These are phyloP conservation scores for Prunus padus DNA, from an alignment of 306 rosid genomes.

Conservation along the genomic window DNA sequence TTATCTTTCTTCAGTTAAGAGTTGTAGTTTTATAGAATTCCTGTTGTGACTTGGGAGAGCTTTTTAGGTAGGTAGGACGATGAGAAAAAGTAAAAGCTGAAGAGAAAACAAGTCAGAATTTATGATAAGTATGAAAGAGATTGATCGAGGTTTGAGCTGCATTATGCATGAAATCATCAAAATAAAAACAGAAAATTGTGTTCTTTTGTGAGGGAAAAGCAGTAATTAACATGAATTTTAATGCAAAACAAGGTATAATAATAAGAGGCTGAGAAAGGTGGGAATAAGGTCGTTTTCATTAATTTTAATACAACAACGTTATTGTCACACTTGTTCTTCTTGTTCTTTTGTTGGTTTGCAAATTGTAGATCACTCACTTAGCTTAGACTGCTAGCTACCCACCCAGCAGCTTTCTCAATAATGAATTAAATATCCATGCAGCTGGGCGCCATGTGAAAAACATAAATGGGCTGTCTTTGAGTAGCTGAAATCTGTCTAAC, in stretches of 20 bases:
- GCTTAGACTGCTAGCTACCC: too few relatives aligned
- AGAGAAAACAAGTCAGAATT: neutral
- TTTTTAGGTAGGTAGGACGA: neutral
- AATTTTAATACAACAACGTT: too few relatives aligned
- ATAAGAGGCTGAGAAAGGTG: neutral
- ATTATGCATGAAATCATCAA: too few relatives aligned
- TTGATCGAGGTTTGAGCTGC: too few relatives aligned
- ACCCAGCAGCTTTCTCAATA: too few relatives aligned
- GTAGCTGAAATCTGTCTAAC: neutral
- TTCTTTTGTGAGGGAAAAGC: neutral
- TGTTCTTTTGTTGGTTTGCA: neutral
- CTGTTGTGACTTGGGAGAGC: neutral
- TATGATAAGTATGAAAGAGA: neutral
- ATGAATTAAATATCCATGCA: neutral
- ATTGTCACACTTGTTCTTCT: neutral
- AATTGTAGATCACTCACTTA: too few relatives aligned
- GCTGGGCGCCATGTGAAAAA: slow-evolving; percentile 17
- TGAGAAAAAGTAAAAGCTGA: neutral
- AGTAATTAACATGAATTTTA: neutral
- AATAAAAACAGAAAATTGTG: too few relatives aligned
- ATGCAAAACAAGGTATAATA: neutral
- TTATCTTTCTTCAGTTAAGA: neutral
- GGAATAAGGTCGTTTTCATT: neutral
- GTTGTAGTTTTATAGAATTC: neutral
- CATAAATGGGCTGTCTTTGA: slow-evolving; percentile 18